These are phyloP conservation scores for Pyricularia sp. DNA, from an alignment of 2,329 filamentous ascomycete species.

Conservation along the genomic window DNA sequence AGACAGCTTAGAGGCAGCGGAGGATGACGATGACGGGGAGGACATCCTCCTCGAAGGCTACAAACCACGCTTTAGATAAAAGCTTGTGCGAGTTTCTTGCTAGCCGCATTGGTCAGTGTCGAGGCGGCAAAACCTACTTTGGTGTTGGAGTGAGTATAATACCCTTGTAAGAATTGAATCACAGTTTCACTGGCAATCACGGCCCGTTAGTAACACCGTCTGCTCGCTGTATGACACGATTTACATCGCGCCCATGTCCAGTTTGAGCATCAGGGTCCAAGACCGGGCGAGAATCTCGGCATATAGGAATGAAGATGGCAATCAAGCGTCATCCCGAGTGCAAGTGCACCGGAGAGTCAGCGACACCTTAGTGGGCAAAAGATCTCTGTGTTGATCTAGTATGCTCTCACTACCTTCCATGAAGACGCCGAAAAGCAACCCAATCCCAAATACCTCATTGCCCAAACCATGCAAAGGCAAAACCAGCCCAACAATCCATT, in stretches of 20 bases:
- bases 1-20: neutral
- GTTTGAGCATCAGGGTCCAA: neutral
- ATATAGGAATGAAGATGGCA: constrained; percentile 42
- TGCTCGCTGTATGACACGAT: neutral
- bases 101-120: neutral
- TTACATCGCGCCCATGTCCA: neutral
- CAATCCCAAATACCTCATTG: constrained; percentile 4
- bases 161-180: neutral
- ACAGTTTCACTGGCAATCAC: neutral
- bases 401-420: constrained; percentile 42
- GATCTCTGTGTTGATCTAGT: constrained; percentile 49
- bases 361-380: constrained; percentile 69
- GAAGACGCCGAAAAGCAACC: constrained; percentile 32
- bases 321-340: constrained; percentile 75
- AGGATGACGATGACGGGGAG: constrained; percentile 14
- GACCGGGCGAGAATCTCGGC: neutral
- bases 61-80: constrained; percentile 16
- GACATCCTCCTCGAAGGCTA: constrained; percentile 37
- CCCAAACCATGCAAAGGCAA: constrained; percentile 15
- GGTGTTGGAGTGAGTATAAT: neutral
- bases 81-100: neutral
- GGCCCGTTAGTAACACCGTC: neutral
- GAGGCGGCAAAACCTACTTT: neutral
- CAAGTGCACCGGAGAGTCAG: constrained; percentile 49
- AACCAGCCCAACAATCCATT: constrained; percentile 17